A percentile compares a stretch with the other conserved stretches of the same genome.
phyloP scores from a whole-genome alignment of 2,329 filamentous ascomycete genomes.

The Penicillium sp. region DNA sequence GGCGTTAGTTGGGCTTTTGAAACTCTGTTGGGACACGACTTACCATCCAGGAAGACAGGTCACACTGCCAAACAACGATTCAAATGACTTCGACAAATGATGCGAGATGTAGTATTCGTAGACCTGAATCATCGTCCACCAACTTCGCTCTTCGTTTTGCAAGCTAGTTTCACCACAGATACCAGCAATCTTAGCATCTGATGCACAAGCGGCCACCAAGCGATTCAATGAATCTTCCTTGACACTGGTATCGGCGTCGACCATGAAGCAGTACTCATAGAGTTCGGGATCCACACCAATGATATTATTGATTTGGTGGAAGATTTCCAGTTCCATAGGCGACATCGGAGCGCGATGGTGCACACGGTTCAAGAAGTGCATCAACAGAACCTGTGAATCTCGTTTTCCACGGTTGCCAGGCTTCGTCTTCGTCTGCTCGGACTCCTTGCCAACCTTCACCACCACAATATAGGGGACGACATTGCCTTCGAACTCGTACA shows the following conservation, averaged over 20 bases:
- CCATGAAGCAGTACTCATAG: slow-evolving; percentile 96
- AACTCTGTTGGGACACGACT: slow-evolving; percentile 43
- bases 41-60: slow-evolving; percentile 99
- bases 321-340: slow-evolving; percentile 94
- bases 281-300: slow-evolving; percentile 97
- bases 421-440: slow-evolving; percentile 85
- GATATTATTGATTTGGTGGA: slow-evolving; percentile 98
- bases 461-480: slow-evolving; percentile 95
- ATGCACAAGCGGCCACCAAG: slow-evolving; percentile 86
- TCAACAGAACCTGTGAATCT: slow-evolving; percentile 92
- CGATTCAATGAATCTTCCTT: slow-evolving; percentile 89
- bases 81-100: slow-evolving; percentile 93
- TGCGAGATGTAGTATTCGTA: slow-evolving; percentile 99
- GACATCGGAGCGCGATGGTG: slow-evolving; percentile 94
- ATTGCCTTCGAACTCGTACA: slow-evolving; percentile 97
- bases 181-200: slow-evolving; percentile 93
- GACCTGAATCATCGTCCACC: slow-evolving; percentile 99
- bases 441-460: slow-evolving; percentile 96
- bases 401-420: slow-evolving; percentile 98
- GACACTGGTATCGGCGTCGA: slow-evolving; percentile 95
- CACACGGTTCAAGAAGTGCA: slow-evolving; percentile 97
- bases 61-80: slow-evolving; percentile 95
- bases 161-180: slow-evolving; percentile 97
- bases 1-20: slow-evolving; percentile 36
- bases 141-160: slow-evolving; percentile 90